Evolutionary conservation across 2,329 filamentous ascomycete species (phyloP), one percentile per base, ranked within the genome.

Genomic region (Trichoderma guizhouense): DNA sequence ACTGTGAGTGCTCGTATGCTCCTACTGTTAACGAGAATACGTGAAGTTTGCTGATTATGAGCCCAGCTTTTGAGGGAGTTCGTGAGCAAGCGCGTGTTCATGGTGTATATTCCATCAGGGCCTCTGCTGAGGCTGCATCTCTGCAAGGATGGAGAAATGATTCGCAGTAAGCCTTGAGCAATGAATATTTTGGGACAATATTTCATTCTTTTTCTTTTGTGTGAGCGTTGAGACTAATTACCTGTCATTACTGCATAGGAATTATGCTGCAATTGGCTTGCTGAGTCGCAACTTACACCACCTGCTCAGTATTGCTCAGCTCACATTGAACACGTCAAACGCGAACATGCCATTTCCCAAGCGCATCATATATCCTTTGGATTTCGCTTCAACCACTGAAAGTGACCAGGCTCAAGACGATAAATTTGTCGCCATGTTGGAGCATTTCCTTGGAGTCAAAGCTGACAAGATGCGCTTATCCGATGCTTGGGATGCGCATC

Each of bases 31-130:
- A 65, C 24, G 12, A 7, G 11, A 53, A 53, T 14, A 14, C 3
- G 21, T 34, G 12, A 9, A 28, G 32, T 18, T 18, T 34, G 7
- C 63, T 72, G 12, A 74, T 61, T 5, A 12, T 34, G n/a, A 60
- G 24, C 0, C 3, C 36, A 75, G 69, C 60, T 66, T 73, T 79
- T 24, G 76, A 76, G 2, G 76, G 75, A n/a, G 32, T 75, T 3
- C 62, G 74, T 2, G 71, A 75, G 26, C 74, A 76, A 43, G 73
- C 71, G 1, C 72, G 78, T 0, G 74, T 77, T 5, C 73, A 77
- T 5, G 80, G 81, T 0, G 36, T 81, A 5, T 82, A 79, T 55
- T 77, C 81, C 1, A 72, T 82, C 1, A 75, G 76, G 1, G 72
- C 73, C 4, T 75, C 79, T 11, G 21, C 65, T 1, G 71, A 64